These are phyloP conservation scores for Syzygium jambos DNA, from an alignment of 345 rosid genomes.

Conservation along the genomic window DNA sequence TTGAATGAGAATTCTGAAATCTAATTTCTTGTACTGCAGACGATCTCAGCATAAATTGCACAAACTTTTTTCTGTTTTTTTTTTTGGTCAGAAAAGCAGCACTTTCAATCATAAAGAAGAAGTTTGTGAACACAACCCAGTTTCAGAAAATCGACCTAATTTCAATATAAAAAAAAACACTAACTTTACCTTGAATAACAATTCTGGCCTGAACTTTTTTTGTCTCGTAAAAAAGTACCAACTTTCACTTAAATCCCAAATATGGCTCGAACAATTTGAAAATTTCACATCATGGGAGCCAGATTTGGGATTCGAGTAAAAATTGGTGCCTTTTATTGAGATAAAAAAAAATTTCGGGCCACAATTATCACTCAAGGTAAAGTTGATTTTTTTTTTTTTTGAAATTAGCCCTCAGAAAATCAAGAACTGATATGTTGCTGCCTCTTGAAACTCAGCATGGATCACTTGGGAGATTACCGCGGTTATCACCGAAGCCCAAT, in stretches of 20 bases:
- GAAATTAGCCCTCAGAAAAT: background rate
- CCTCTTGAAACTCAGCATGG: background rate
- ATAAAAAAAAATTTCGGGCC: no score
- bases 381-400: no score
- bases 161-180: no score
- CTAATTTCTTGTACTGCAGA: background rate
- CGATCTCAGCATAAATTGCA: background rate
- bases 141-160: background rate
- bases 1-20: background rate
- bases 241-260: no score
- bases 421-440: background rate
- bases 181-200: no score
- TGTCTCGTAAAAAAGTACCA: no score
- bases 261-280: no score
- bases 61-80: fast-evolving
- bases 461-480: background rate
- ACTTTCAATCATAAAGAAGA: background rate
- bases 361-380: no score
- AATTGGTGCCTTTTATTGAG: no score
- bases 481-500: background rate
- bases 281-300: no score
- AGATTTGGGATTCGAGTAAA: no score
- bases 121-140: background rate
- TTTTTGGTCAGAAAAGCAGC: background rate
- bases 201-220: no score